These are phyloP conservation scores for Flagelloscypha sp. DNA, from an alignment of 768 basidiomycete species.

Conservation along the genomic window DNA sequence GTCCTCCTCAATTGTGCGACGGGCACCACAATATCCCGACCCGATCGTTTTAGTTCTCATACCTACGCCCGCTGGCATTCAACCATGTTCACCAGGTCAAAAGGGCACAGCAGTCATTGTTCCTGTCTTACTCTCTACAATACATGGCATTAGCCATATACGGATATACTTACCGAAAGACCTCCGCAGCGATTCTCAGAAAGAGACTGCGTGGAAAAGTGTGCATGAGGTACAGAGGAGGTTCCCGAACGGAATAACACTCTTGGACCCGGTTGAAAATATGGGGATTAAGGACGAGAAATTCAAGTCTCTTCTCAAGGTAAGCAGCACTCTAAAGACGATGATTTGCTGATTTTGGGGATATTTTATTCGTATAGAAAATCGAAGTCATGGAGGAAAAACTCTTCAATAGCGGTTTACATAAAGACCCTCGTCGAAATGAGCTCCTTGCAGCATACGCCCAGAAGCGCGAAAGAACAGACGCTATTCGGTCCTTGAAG, in stretches of 20 bases:
- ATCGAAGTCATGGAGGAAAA: conserved; percentile 84
- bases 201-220: conserved; percentile 85
- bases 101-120: conserved; percentile 82
- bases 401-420: conserved; percentile 71
- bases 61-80: conserved; percentile 59
- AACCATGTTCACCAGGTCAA: conserved; percentile 62
- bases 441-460: conserved; percentile 75
- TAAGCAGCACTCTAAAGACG: conserved; percentile 21
- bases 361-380: conserved; percentile 47
- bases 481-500: conserved; percentile 68
- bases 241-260: conserved; percentile 78
- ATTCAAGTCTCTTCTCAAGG: conserved; percentile 81
- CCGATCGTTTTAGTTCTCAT: conserved; percentile 45
- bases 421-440: conserved; percentile 70
- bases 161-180: conserved; percentile 89
- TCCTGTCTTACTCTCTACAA: conserved; percentile 78
- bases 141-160: conserved; percentile 81
- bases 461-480: conserved; percentile 62
- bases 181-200: conserved; percentile 60
- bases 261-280: conserved; percentile 88
- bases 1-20: conserved; percentile 77
- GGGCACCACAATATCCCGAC: conserved; percentile 52
- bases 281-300: conserved; percentile 95
- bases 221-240: conserved; percentile 85
- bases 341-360: not conserved